Conservation (phyloP, 352 stramenopile genomes). For the Pythium dissotocum region DNA sequence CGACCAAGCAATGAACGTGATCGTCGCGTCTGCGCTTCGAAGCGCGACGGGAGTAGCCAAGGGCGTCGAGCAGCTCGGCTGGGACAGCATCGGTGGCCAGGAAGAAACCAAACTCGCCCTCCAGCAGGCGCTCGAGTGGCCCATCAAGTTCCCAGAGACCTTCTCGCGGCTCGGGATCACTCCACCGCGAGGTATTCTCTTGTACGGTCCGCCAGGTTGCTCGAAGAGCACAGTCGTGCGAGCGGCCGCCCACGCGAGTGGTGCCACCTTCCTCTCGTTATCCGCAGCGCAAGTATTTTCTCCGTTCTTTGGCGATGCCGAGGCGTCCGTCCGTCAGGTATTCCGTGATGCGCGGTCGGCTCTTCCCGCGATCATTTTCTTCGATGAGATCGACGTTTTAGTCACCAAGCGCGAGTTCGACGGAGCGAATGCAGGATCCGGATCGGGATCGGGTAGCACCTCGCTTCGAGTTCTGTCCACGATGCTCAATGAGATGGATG, state of each 20-base stretch:
- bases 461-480: constrained; percentile 94
- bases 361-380: constrained; percentile 91
- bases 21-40: constrained; percentile 68
- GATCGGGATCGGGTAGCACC: constrained; percentile 53
- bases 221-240: constrained; percentile 91
- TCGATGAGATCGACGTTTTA: constrained; percentile 89
- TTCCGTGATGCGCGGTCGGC: constrained; percentile 78
- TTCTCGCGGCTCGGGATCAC: constrained; percentile 72
- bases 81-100: constrained; percentile 79
- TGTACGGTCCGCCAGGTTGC: constrained; percentile 90
- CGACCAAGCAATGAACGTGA: constrained; percentile 67
- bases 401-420: constrained; percentile 81
- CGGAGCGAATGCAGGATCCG: constrained; percentile 30
- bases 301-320: constrained; percentile 87
- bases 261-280: constrained; percentile 85
- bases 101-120: constrained; percentile 67
- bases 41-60: constrained; percentile 60
- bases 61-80: constrained; percentile 57
- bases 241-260: constrained; percentile 70
- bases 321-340: constrained; percentile 78
- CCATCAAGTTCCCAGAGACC: constrained; percentile 70
- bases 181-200: constrained; percentile 76
- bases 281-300: constrained; percentile 89
- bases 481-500: constrained; percentile 98
- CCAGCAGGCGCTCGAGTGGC: constrained; percentile 90